phyloP scores from a whole-genome alignment of 257 asterid genomes.

The Plantago ovata region DNA sequence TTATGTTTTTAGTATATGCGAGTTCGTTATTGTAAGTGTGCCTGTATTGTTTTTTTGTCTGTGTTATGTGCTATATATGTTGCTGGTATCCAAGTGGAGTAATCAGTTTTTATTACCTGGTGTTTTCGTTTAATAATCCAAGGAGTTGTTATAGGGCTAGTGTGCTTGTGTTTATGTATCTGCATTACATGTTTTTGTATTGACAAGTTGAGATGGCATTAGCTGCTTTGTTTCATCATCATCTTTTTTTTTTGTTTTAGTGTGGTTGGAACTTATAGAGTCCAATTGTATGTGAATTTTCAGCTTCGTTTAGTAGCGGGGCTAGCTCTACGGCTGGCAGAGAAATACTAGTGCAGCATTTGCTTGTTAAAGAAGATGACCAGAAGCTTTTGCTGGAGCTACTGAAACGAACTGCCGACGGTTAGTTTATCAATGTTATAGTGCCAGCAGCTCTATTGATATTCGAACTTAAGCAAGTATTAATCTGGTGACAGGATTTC shows the following conservation, averaged over 20 bases:
- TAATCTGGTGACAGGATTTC: slow-evolving; percentile 25
- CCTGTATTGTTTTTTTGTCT: not conserved
- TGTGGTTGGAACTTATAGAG: slow-evolving; percentile 7
- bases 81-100: not conserved
- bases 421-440: slow-evolving; percentile 32
- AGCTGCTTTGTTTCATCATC: slow-evolving; percentile 6
- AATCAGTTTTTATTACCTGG: not conserved
- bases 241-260: not conserved
- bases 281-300: slow-evolving; percentile 21
- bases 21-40: not conserved
- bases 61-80: not conserved
- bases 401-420: slow-evolving; percentile 62
- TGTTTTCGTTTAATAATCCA: not conserved
- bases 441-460: not conserved
- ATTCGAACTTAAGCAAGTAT: not conserved
- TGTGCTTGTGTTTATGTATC: not conserved
- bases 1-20: not conserved
- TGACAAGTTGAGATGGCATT: not conserved
- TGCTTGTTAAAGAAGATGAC: slow-evolving; percentile 91
- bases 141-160: not conserved
- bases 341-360: slow-evolving; percentile 89
- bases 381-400: slow-evolving; percentile 71
- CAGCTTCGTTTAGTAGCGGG: slow-evolving; percentile 68
- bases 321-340: slow-evolving; percentile 47
- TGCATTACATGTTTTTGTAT: not conserved